phyloP scores from a whole-genome alignment of 495 filamentous ascomycete genomes.

The Xanthoparmelia taractica region DNA sequence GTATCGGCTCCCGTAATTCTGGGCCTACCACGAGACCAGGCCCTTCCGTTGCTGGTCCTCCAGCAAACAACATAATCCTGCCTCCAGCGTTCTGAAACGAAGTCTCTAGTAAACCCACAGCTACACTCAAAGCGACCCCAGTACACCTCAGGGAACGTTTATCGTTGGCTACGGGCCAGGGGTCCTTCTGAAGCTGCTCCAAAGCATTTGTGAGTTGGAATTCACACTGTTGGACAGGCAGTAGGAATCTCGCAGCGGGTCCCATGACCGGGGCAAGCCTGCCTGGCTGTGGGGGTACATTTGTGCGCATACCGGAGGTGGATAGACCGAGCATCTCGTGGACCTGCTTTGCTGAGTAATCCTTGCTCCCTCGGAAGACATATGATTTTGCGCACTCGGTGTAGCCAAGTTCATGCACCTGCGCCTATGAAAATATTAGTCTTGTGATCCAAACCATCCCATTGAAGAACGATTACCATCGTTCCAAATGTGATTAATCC shows the following conservation, averaged over 20 bases:
- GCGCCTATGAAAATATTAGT: conserved; percentile 52
- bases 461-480: conserved; percentile 58
- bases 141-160: conserved; percentile 89
- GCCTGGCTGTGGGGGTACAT: conserved; percentile 71
- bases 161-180: conserved; percentile 95
- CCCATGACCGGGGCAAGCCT: conserved; percentile 66
- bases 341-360: conserved; percentile 92
- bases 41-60: conserved; percentile 91
- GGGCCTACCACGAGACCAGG: conserved; percentile 95
- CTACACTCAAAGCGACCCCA: conserved; percentile 91
- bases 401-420: conserved; percentile 98
- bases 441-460: background rate
- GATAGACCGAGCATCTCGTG: conserved; percentile 95
- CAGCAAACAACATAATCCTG: conserved; percentile 95
- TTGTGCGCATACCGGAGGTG: conserved; percentile 61
- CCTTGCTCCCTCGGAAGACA: conserved; percentile 96
- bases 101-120: conserved; percentile 83
- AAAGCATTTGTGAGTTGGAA: conserved; percentile 96
- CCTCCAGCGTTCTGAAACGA: conserved; percentile 93
- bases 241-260: conserved; percentile 79
- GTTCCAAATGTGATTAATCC: conserved; percentile 94
- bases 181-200: conserved; percentile 94
- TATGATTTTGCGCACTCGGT: conserved; percentile 99
- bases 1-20: conserved; percentile 94
- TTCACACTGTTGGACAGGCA: conserved; percentile 93